Percentiles rank a stretch among this genome's conserved stretches.
These are phyloP conservation scores for Alnus rubra DNA, from an alignment of 306 rosid genomes.

Conservation along the genomic window DNA sequence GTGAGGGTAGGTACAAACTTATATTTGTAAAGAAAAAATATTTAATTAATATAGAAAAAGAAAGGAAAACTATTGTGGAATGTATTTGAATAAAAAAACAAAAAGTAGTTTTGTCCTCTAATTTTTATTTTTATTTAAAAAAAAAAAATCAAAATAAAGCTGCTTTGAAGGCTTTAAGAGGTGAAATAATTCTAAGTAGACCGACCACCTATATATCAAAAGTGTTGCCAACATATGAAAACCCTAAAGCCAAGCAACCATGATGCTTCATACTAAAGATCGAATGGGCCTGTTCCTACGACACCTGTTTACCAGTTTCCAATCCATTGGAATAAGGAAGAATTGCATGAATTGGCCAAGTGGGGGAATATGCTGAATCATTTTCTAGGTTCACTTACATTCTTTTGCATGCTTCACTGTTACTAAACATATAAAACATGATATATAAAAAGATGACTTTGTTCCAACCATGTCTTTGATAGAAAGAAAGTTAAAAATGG, in stretches of 20 bases:
- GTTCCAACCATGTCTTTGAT: constrained; percentile 4
- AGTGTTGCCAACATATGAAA: not conserved
- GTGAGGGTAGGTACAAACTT: too few relatives aligned
- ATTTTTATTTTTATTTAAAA: too few relatives aligned
- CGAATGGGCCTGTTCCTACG: too few relatives aligned
- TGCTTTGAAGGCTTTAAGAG: not conserved
- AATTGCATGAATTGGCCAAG: constrained; percentile 4
- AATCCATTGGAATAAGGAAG: constrained; percentile 21
- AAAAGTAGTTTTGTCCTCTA: too few relatives aligned
- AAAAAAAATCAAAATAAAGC: too few relatives aligned
- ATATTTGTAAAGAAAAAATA: too few relatives aligned
- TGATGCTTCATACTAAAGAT: too few relatives aligned
- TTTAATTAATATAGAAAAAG: too few relatives aligned
- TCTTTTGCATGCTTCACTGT: constrained; percentile 8
- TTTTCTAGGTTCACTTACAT: constrained; percentile 5
- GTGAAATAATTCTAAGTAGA: not conserved
- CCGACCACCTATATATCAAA: too few relatives aligned
- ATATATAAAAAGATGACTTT: constrained; percentile 24
- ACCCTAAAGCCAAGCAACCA: not conserved
- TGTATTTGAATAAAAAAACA: too few relatives aligned
- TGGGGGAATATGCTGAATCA: constrained; percentile 3
- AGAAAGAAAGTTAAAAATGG: constrained; percentile 19
- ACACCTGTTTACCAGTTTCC: not conserved
- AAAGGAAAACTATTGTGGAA: too few relatives aligned
- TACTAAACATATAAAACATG: not conserved